Conservation (phyloP, 2,329 filamentous ascomycete genomes). For the Pseudophaeomoniella oleicola region DNA sequence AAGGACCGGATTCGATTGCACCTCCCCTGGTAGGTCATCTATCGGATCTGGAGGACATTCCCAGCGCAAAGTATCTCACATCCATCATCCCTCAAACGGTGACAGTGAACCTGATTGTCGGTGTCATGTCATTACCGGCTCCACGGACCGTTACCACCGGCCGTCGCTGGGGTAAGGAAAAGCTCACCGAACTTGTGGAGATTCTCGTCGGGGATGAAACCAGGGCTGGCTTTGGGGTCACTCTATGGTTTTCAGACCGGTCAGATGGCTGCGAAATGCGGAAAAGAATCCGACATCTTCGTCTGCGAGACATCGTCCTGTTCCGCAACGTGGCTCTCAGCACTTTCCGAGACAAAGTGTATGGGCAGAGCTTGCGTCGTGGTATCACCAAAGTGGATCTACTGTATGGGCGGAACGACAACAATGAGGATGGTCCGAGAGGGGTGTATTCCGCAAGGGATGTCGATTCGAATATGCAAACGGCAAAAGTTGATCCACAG, state of each 20-base stretch:
- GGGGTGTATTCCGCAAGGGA: background rate
- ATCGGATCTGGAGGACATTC: conserved; percentile 54
- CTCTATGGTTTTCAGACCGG: conserved; percentile 55
- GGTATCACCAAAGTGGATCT: conserved; percentile 56
- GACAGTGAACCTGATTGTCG: conserved; percentile 68
- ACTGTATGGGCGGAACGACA: conserved; percentile 42
- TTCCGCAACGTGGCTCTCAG: conserved; percentile 66
- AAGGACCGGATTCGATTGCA: background rate
- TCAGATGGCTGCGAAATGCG: conserved; percentile 11
- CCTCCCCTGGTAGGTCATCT: conserved; percentile 20
- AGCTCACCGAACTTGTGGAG: conserved; percentile 53
- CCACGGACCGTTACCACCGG: conserved; percentile 56
- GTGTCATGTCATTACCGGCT: conserved; percentile 56
- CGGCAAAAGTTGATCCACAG: conserved; percentile 31
- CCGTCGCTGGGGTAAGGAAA: conserved; percentile 28
- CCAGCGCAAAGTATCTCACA: conserved; percentile 48
- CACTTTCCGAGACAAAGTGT: conserved; percentile 61
- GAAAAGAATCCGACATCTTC: conserved; percentile 15
- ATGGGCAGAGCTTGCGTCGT: conserved; percentile 66
- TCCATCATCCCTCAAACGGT: conserved; percentile 65
- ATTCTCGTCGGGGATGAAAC: conserved; percentile 77
- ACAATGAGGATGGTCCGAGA: conserved; percentile 23
- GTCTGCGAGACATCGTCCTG: conserved; percentile 61
- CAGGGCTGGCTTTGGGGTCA: conserved; percentile 62
- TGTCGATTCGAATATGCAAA: background rate